Percentiles rank a stretch among this genome's conserved stretches.
Evolutionary conservation across 768 basidiomycete genomes (phyloP).

Genomic region (Cyclocybe cylindracea): DNA sequence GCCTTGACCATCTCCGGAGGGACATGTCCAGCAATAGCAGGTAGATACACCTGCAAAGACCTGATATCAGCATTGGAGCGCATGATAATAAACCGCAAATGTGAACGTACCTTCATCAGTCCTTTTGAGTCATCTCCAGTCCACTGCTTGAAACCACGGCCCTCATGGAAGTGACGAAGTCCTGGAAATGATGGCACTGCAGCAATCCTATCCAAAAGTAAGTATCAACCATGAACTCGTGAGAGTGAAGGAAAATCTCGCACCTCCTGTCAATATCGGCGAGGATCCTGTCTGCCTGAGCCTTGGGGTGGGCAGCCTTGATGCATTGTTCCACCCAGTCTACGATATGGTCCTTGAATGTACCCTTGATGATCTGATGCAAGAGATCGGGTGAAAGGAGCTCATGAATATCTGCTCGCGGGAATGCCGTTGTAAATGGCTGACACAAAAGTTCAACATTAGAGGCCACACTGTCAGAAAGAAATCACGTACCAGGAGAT

Average conservation of each 20-base stretch:
- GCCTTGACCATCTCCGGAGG: slow-evolving; percentile 23
- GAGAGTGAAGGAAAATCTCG: background rate
- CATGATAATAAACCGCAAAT: too few relatives aligned
- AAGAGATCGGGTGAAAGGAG: slow-evolving; percentile 34
- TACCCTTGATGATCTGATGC: slow-evolving; percentile 46
- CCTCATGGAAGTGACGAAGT: slow-evolving; percentile 23
- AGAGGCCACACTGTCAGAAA: background rate
- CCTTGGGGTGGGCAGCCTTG: slow-evolving; percentile 11
- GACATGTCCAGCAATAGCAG: slow-evolving; percentile 28
- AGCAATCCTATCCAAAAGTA: slow-evolving; percentile 20
- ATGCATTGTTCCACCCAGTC: slow-evolving; percentile 37
- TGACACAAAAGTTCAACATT: slow-evolving; percentile 8
- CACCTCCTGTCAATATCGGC: slow-evolving; percentile 39
- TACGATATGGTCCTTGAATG: slow-evolving; percentile 41
- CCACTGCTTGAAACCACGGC: slow-evolving; percentile 26
- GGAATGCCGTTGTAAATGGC: slow-evolving; percentile 34
- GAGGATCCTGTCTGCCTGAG: slow-evolving; percentile 25
- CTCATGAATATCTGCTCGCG: slow-evolving; percentile 35
- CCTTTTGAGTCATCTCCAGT: too few relatives aligned
- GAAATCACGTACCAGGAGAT: slow-evolving; percentile 31
- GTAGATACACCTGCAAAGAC: slow-evolving; percentile 24
- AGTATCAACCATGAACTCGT: background rate
- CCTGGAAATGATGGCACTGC: slow-evolving; percentile 22
- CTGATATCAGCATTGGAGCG: too few relatives aligned
- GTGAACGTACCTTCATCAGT: too few relatives aligned